Evolutionary conservation across 208 protist species (phyloP), one percentile per base, ranked within the genome.

Genomic region (Endotrypanum monterogeii): DNA sequence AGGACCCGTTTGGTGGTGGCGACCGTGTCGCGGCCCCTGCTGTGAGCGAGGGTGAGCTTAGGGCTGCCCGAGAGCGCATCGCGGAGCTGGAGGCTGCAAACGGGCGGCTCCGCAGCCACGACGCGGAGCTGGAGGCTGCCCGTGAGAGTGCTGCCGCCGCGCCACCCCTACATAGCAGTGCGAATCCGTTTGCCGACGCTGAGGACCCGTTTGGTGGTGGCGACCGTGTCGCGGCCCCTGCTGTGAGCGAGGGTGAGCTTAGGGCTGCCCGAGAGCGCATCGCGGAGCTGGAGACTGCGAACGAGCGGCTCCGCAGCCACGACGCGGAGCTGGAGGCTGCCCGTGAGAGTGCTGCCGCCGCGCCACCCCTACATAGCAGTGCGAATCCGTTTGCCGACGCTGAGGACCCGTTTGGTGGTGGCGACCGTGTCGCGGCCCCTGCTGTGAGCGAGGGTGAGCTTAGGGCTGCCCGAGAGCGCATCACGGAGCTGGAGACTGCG

Each of bases 1-100:
- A 56, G 48, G 69, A 78, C 25, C 66, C 67, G 37, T 73, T 73
- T 14, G 60, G 56, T 51, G 51, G 12, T 12, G 35, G 55, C 6
- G 51, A 52, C 14, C 5, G 11, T 46, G 61, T 51, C 20, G 50
- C 52, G 1, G 35, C 32, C 37, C 28, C 56, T 5, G 54, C 46
- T n/a, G 73, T 1, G 23, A 56, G 71, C 16, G 61, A 70, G n/a
- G 56, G n/a, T 16, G 69, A 8, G 68, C 63, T 77, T n/a, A 18
- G 77, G 3, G 74, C 73, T 39, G 74, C 73, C 4, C 74, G 55
- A n/a, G 48, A 23, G 78, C 14, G 66, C 25, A 71, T 71, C 66
- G 66, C 65, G 52, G 69, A 73, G 68, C 67, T 83, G 50, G 68
- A 85, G 60, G 52, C 75, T 41, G 41, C 73, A 18, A 41, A 55